Conservation (phyloP, 208 protist species). For the Leishmania tropica region DNA sequence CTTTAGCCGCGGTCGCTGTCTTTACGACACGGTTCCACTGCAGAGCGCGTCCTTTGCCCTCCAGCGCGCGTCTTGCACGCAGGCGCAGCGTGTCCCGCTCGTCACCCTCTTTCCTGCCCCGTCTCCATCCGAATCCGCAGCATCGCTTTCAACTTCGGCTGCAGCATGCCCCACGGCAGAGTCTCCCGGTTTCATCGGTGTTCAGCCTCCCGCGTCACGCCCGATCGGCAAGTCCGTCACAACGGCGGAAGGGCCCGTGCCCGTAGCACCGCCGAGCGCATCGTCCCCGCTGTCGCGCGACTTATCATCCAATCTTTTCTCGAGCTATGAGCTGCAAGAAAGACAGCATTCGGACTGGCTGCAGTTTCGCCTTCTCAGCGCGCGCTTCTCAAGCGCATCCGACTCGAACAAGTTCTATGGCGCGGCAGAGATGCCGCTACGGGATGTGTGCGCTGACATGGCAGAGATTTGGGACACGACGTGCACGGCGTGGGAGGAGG, state of each 20-base stretch:
- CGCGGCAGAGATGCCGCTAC: conserved; percentile 16
- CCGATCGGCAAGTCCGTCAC: not conserved
- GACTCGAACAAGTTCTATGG: conserved; percentile 53
- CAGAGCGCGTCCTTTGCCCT: conserved; percentile 16
- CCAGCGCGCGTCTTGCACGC: conserved; percentile 18
- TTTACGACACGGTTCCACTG: conserved; percentile 17
- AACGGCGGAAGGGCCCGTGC: not conserved
- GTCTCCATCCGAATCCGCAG: not conserved
- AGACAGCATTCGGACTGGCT: conserved; percentile 5
- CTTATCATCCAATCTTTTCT: conserved; percentile 3
- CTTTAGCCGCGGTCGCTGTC: conserved; percentile 22
- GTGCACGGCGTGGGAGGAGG: conserved; percentile 10
- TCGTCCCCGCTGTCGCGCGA: not conserved
- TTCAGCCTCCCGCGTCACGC: not conserved
- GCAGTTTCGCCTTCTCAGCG: conserved; percentile 37
- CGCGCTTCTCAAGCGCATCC: conserved; percentile 38
- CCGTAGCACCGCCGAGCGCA: not conserved
- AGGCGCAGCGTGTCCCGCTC: conserved; percentile 24
- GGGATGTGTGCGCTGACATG: conserved; percentile 39
- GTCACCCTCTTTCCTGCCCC: conserved; percentile 27
- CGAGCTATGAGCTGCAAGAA: not conserved
- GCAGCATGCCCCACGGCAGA: not conserved
- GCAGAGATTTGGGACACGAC: conserved; percentile 20
- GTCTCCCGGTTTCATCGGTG: not conserved
- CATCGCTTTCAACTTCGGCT: not conserved